Evolutionary conservation across 768 basidiomycete genomes (phyloP), one percentile per base, ranked within the genome.

Genomic region (Collybiopsis confluens): DNA sequence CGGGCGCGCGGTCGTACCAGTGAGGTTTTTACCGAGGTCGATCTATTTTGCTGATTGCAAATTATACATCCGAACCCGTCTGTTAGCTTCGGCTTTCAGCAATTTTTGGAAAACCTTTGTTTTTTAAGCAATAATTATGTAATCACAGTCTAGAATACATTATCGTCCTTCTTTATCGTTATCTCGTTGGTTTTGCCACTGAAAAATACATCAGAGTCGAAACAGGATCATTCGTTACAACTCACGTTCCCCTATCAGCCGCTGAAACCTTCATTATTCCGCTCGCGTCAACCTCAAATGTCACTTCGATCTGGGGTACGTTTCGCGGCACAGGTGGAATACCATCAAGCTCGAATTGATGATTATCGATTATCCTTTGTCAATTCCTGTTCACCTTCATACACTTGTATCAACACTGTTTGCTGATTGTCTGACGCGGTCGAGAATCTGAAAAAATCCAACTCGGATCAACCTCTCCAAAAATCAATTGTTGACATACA

Each of bases 281-380:
- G 68, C 92, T 92, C 65, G 91, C 88, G 61, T 93, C 93, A 64
- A 96, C 88, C 73, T 96, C 92, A 66, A 98, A 98, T 10, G 89
- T 86, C 47, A 98, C 95, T 71, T 98, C 95, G 51, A 98, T 95
- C 60, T 98, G 95, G 64, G 95, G 95, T 45, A 94, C 91, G 66
- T 95, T 95, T 57, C 94, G 91, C 59, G 95, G 95, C 2, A 95
- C 90, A 35, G 95, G 93, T 28, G 95, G 94, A 57, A 98, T 96
- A 55, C 90, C 68, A 41, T 82, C 86, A 35, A 97, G 84, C 72
- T 97, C 93, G 70, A 97, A 98, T 70, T 93, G 93, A 45, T 88
- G 85, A 76, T 97, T n/a, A n/a, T n/a, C n/a, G 95, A 82, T 97
- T 97, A 75, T 98, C 96, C 84, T 95, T 96, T 61, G 95, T 97